Evolutionary conservation across 1,284 basidiomycete species (phyloP), one percentile per base, ranked within the genome.

Genomic region (Schizophyllum commune): DNA sequence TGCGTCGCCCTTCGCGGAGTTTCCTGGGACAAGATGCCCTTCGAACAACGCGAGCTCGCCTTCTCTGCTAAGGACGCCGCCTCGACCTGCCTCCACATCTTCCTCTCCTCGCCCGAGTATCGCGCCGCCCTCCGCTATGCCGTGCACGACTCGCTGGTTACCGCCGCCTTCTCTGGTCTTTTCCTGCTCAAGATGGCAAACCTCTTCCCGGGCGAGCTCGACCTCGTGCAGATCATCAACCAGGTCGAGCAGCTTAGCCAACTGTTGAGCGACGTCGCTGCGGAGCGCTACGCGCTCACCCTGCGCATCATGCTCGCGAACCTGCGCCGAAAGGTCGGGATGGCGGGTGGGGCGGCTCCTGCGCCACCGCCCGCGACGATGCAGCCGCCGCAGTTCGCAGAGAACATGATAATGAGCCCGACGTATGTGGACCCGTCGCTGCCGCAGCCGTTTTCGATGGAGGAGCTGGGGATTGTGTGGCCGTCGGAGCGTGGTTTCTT

Each of bases 11-110:
- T 97, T 47, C 85, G 94, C 61, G 94, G 94, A 5, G 91, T 89
- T 52, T 86, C 91, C 9, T 96, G 94, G 91, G 93, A 96, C 69
- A 95, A 94, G 74, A 94, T 96, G 88, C 85, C 91, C 1, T 92
- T 91, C 62, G 94, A 96, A 70, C 94, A 96, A 71, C 85, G 92
- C 34, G 94, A 96, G 71, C 82, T 97, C 54, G 94, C 94, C 6
- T 94, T 96, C 78, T 90, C 94, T 69, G 94, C 94, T 7, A 96
- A 95, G 73, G 91, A 96, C 67, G 91, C 93, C 0, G 94, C 94
- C 1, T 85, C 89, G 58, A 87, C 86, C 61, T 95, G 92, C 71
- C 77, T 97, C 51, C 83, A 84, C 39, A 88, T 90, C 62, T 91
- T 94, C 72, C 78, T 94, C 64, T 85, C 83, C 63, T 91, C 89